phyloP scores from a whole-genome alignment of 78 protist species.

The Isochrysis galbana region DNA sequence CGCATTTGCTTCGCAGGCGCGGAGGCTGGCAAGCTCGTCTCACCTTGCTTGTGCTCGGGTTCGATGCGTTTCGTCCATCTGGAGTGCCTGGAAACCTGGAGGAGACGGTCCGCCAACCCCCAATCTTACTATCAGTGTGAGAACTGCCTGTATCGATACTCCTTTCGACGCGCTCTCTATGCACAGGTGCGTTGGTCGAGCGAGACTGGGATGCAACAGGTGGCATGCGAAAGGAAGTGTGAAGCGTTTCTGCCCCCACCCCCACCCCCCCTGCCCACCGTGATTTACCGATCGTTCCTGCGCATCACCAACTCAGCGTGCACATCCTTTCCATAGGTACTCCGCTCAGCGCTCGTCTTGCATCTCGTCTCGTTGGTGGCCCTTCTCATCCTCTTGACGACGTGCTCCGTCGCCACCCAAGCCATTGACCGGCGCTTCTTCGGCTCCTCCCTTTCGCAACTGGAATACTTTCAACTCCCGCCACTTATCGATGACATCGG shows the following conservation, averaged over 20 bases:
- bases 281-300: too few relatives aligned
- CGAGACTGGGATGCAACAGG: too few relatives aligned
- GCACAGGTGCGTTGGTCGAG: too few relatives aligned
- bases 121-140: constrained; percentile 31
- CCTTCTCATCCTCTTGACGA: not conserved
- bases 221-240: too few relatives aligned
- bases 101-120: not conserved
- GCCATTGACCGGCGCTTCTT: not conserved
- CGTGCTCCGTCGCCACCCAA: not conserved
- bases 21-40: constrained; percentile 29
- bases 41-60: constrained; percentile 47
- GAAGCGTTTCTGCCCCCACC: too few relatives aligned
- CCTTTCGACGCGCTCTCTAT: not conserved
- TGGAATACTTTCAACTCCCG: not conserved
- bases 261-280: too few relatives aligned
- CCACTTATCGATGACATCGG: not conserved
- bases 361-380: not conserved
- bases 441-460: not conserved
- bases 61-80: constrained; percentile 38
- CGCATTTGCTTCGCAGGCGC: constrained; percentile 41
- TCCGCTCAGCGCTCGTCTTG: not conserved
- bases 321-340: too few relatives aligned
- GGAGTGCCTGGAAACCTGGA: constrained; percentile 40
- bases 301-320: too few relatives aligned
- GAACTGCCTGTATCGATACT: not conserved